Base-by-base conservation (phyloP, 2,329 filamentous ascomycete genomes). In the Fusarium transvaalense region DNA sequence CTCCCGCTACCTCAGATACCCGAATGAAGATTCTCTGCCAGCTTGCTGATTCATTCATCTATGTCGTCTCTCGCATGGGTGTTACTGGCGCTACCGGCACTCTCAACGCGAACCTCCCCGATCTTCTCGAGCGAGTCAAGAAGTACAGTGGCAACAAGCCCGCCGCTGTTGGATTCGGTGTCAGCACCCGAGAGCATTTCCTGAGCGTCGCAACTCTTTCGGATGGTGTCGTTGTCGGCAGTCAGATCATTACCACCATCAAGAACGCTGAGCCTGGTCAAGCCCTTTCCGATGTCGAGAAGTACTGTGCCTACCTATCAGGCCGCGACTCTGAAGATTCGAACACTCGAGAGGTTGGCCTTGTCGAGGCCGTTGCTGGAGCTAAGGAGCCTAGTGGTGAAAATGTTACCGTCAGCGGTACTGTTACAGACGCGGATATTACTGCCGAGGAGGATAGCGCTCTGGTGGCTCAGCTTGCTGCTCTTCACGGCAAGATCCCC, bases 31-130 rank as follows among this genome's bases (percentile, higher is more conserved):
- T 97, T 39, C 90, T 99, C 14, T 99, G 96, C 87, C 90, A 93
- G 79, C 95, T 99, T 68, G 96, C 96, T 76, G 95, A 98, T 81
- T 97, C 94, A 5, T 99, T 98, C 84, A 97, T 99, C 82, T 99
- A 99, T 79, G 94, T 99, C 65, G 96, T 99, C 57, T 98, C 95
- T 27, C 88, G 95, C 74, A 97, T 97, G 91, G 96, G 96, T 74
- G 95, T 98, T 58, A 99, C 96, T 12, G 96, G 96, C 74, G 96
- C 94, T 15, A 91, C 90, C 1, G 94, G 94, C 34, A 89, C 89
- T 27, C 82, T 99, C 75, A 97, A 93, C 79, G 85, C 90, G 43
- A 90, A 91, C 61, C 87, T 99, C 34, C 93, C 94, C 15, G 89
- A 92, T 52, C 87, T 99, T 37, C 84, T 99, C 60, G 87, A 88